These are phyloP conservation scores for Notholithocarpus densiflorus DNA, from an alignment of 306 rosid genomes.

Conservation along the genomic window DNA sequence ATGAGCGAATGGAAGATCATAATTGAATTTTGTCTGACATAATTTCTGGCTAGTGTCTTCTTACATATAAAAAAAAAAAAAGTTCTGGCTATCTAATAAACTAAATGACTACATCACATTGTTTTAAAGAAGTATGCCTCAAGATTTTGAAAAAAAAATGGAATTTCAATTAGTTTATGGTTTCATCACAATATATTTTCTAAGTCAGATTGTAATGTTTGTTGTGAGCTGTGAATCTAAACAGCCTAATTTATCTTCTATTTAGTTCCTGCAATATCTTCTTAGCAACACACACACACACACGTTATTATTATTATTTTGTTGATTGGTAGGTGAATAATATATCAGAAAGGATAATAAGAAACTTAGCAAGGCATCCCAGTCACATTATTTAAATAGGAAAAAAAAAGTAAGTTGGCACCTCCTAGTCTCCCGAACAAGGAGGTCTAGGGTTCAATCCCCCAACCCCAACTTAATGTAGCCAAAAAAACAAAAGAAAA, in stretches of 20 bases:
- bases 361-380: neutral
- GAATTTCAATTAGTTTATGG: neutral
- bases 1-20: constrained; percentile 1
- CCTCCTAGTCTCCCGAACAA: too few relatives aligned
- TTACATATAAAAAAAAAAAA: too few relatives aligned
- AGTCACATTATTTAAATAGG: neutral
- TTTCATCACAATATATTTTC: neutral
- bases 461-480: too few relatives aligned
- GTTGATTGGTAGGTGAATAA: neutral
- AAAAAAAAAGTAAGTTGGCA: neutral
- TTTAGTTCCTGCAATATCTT: neutral
- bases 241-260: neutral
- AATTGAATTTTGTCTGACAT: neutral
- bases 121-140: neutral
- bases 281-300: neutral
- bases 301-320: neutral
- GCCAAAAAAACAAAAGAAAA: neutral
- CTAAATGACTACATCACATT: neutral
- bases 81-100: neutral
- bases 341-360: neutral
- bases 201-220: neutral
- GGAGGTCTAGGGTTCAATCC: too few relatives aligned
- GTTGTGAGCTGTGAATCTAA: neutral
- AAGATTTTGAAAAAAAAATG: neutral
- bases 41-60: neutral